These are phyloP conservation scores for Trifolium dubium DNA, from an alignment of 306 rosid species.

Conservation along the genomic window DNA sequence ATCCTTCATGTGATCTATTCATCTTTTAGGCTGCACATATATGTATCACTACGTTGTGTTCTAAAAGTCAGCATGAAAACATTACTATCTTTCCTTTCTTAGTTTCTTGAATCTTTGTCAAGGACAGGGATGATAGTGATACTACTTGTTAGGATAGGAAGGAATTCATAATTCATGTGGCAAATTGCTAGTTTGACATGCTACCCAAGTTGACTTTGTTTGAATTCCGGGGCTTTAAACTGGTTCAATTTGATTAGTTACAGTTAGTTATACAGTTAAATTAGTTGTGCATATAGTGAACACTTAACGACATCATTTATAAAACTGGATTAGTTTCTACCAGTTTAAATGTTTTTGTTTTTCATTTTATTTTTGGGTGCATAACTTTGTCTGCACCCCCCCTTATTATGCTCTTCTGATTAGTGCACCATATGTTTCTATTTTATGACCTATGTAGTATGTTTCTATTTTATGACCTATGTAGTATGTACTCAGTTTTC, in stretches of 20 bases:
- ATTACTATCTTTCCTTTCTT: neutral
- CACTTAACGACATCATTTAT: neutral
- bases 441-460: neutral
- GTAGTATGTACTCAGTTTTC: slow-evolving; percentile 2
- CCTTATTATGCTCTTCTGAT: neutral
- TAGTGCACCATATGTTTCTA: neutral
- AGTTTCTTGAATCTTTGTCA: neutral
- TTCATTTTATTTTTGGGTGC: neutral
- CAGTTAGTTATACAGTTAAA: neutral
- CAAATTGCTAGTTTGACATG: neutral
- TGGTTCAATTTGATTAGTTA: neutral
- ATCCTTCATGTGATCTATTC: slow-evolving; percentile 15
- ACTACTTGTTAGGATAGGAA: neutral
- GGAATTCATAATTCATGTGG: neutral
- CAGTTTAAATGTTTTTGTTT: neutral
- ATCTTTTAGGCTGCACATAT: slow-evolving; percentile 21
- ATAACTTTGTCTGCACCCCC: neutral
- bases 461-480: neutral
- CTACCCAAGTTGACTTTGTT: neutral
- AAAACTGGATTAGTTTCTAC: neutral
- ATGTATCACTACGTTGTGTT: neutral
- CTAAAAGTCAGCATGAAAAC: slow-evolving; percentile 11
- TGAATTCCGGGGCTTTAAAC: neutral
- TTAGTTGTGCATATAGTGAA: neutral
- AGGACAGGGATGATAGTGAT: neutral